Conservation (phyloP, 2,329 filamentous ascomycete species). For the Davidsoniella australis region DNA sequence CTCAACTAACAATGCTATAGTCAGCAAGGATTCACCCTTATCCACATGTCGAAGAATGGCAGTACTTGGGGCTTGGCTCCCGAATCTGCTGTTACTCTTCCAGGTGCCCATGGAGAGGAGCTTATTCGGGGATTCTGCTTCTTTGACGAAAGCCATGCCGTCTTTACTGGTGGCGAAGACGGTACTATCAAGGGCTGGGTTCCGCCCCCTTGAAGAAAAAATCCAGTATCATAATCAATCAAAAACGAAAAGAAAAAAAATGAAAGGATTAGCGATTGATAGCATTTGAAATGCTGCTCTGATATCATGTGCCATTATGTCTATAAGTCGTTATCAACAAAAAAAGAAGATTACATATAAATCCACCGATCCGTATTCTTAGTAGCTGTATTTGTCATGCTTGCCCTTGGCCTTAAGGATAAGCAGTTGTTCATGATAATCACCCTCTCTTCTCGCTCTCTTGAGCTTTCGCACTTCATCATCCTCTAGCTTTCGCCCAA, state of each 20-base stretch:
- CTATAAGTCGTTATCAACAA: background rate
- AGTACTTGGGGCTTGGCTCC: conserved; percentile 36
- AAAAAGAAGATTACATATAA: background rate
- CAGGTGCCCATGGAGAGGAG: conserved; percentile 45
- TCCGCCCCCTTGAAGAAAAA: conserved; percentile 14
- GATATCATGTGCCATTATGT: background rate
- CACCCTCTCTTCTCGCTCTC: conserved; percentile 65
- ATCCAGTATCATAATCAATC: background rate
- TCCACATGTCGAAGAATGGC: conserved; percentile 36
- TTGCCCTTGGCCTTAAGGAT: conserved; percentile 83
- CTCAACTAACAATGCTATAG: conserved; percentile 20
- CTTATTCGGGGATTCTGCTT: conserved; percentile 48
- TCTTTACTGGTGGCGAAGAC: conserved; percentile 43
- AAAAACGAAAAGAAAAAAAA: conserved; percentile 5
- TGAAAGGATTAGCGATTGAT: background rate
- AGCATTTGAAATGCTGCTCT: background rate
- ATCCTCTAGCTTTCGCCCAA: conserved; percentile 60
- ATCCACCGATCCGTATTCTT: background rate
- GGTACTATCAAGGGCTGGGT: conserved; percentile 41
- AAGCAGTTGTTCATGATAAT: conserved; percentile 75
- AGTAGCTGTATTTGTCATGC: conserved; percentile 60
- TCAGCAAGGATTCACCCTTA: conserved; percentile 39
- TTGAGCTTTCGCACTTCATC: conserved; percentile 75
- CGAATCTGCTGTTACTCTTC: conserved; percentile 39
- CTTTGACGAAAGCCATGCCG: conserved; percentile 39